Evolutionary conservation across 75 land plant species (phyloP).

Genomic region (Cryptomeria japonica): DNA sequence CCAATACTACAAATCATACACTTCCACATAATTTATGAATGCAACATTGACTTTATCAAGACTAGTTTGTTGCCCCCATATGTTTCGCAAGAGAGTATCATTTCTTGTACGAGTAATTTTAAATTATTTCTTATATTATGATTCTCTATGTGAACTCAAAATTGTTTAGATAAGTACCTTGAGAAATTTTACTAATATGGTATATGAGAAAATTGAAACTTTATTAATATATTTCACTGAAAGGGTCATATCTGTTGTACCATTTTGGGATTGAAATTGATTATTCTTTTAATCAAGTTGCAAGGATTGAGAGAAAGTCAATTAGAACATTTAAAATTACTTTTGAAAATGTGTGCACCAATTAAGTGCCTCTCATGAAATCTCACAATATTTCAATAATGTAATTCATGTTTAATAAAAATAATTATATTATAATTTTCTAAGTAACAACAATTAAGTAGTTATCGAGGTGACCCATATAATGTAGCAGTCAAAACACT

Average conservation of each 20-base stretch:
- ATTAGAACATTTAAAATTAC: conserved; percentile 38
- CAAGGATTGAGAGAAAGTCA: conserved; percentile 73
- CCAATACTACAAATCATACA: not conserved
- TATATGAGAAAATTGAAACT: too few relatives aligned
- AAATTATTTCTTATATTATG: conserved; percentile 49
- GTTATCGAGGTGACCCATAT: too few relatives aligned
- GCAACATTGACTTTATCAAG: conserved; percentile 18
- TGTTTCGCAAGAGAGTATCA: conserved; percentile 44
- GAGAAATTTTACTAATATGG: too few relatives aligned
- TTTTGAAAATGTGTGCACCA: too few relatives aligned
- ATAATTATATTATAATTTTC: not conserved
- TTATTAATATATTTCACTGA: too few relatives aligned
- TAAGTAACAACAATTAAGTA: too few relatives aligned
- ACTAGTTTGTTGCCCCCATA: conserved; percentile 40
- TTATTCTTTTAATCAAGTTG: conserved; percentile 60
- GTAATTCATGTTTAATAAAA: not conserved
- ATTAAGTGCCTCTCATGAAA: too few relatives aligned
- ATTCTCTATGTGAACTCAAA: conserved; percentile 34
- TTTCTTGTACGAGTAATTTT: conserved; percentile 73
- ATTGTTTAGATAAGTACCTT: not conserved
- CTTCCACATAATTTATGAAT: conserved; percentile 21
- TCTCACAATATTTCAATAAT: not conserved
- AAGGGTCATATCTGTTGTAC: not conserved
- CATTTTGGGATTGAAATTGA: conserved; percentile 77
- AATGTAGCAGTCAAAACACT: too few relatives aligned